Evolutionary conservation across 192 early-diverging fungal genomes (phyloP).

Genomic region (Linnemannia exigua): DNA sequence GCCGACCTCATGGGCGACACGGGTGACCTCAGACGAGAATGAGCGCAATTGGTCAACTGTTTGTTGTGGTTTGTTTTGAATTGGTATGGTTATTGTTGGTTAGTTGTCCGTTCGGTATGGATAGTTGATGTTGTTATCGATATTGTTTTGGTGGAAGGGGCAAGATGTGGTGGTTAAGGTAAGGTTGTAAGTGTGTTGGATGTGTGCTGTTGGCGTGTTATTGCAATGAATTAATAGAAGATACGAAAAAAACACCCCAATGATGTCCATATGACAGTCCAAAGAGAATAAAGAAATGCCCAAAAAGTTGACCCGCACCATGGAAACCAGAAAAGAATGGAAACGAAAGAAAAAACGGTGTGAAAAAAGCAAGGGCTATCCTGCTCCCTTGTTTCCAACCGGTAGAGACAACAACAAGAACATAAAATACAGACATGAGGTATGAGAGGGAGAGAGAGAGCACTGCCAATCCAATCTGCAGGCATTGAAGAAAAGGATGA

Average conservation of each 20-base stretch:
- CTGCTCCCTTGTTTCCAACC: not conserved
- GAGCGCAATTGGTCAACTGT: constrained; percentile 75
- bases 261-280: not conserved
- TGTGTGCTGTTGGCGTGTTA: not conserved
- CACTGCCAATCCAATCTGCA: not conserved
- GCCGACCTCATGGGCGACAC: constrained; percentile 78
- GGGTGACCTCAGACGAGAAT: constrained; percentile 67
- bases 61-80: constrained; percentile 41
- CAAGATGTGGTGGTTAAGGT: not conserved
- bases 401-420: not conserved
- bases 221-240: too few relatives aligned
- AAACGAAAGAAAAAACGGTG: not conserved
- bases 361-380: not conserved
- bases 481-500: not conserved
- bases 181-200: not conserved
- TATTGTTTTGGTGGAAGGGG: not conserved
- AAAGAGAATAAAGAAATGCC: not conserved
- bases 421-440: not conserved
- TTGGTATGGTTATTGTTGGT: not conserved
- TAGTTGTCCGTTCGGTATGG: too few relatives aligned
- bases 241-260: too few relatives aligned
- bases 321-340: not conserved
- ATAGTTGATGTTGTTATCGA: not conserved
- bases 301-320: not conserved
- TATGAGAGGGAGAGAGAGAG: not conserved